Base-by-base conservation (phyloP, 345 rosid species). In the Camelina sativa region DNA sequence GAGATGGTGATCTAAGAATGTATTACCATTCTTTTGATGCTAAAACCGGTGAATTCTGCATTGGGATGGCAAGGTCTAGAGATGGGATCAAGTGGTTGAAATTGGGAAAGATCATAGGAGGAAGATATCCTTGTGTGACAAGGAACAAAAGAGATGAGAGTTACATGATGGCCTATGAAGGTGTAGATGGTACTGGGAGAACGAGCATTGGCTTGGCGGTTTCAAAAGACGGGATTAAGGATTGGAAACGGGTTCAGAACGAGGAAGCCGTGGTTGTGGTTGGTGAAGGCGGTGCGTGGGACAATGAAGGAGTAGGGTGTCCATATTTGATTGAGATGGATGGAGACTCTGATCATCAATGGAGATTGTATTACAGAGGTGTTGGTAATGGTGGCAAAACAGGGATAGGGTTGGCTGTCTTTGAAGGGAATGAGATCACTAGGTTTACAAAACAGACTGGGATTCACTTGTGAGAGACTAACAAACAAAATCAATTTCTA, bases 81-180 rank as follows among this genome's bases (percentile, higher is more conserved):
- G 96, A 88, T 63, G 96, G 96, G 77, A 90, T 90, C 68, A 86
- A 84, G 23, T 92, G 90, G 93, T 69, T 87, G 52, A 92, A 89
- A 75, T 55, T 82, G 32, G 91, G 98, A 64, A 90, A 87, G 82
- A 80, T 88, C 65, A 23, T 89, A 62, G 89, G 85, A 69, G 91
- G 91, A 48, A 82, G 82, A 66, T 83, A 84, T 77, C 82, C 91
- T 2, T 79, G 86, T 56, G 91, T 92, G 3, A 80, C 83, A 22
- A 86, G 81, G 79, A 86, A 81, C 76, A 79, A 77, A 69, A 84
- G 78, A 69, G 89, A 88, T 35, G 92, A 90, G 55, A 81, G 69
- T 11, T 90, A 89, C 79, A 70, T 86, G 75, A 89, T 92, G 98
- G 90, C 84, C 0, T 88, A 85, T 71, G 90, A 92, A 81, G 93